Conservation (phyloP, 2,329 filamentous ascomycete species). For the Phaeosphaeriaceae sp. region DNA sequence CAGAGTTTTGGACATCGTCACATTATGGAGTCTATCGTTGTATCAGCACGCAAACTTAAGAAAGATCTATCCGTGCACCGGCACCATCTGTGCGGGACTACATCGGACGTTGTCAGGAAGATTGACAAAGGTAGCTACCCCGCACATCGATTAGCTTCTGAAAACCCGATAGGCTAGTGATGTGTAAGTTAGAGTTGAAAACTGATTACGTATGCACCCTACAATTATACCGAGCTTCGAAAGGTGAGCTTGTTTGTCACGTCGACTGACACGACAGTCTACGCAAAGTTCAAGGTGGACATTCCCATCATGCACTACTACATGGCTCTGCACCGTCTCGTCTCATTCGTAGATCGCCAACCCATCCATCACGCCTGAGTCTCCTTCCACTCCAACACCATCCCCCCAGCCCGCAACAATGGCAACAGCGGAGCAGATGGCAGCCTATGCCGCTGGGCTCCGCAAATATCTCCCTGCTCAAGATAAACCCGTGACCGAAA, state of each 20-base stretch:
- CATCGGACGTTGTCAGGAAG: neutral
- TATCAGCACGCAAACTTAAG: no score
- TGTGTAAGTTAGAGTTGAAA: no score
- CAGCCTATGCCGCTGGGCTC: neutral
- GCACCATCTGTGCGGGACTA: no score
- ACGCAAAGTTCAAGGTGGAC: neutral
- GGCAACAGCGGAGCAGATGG: neutral
- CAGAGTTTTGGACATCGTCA: no score
- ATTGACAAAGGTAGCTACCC: neutral
- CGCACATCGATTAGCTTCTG: neutral
- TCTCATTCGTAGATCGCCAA: neutral
- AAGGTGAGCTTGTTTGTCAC: no score
- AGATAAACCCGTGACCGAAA: neutral
- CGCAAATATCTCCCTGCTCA: neutral
- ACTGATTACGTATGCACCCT: no score
- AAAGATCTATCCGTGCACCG: no score
- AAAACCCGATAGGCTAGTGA: no score
- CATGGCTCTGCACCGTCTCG: neutral
- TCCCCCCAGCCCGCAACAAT: neutral
- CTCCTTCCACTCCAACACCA: neutral
- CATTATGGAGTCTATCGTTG: no score
- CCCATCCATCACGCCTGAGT: neutral
- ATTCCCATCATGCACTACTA: neutral
- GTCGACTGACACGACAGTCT: neutral
- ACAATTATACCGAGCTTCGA: no score